Conservation (phyloP, 352 stramenopile species). For the Thalassiosira mediterranea region DNA sequence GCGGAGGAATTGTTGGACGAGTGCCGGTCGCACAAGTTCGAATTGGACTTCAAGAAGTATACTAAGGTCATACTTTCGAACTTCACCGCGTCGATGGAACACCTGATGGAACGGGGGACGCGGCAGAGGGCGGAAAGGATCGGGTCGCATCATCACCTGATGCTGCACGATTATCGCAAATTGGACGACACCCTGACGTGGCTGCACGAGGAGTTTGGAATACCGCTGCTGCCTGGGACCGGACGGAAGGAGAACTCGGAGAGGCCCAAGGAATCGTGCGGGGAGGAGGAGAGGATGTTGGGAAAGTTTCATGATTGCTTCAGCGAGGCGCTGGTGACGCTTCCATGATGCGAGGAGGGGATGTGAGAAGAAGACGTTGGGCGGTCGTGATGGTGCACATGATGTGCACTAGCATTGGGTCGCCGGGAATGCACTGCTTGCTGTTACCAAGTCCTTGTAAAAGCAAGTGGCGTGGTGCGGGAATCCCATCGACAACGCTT, state of each 20-base stretch:
- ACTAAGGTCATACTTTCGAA: slow-evolving; percentile 5
- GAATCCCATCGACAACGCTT: too few species aligned
- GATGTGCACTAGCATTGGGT: too few species aligned
- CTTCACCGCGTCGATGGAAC: slow-evolving; percentile 6
- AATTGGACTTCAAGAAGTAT: slow-evolving; percentile 26
- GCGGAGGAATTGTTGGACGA: slow-evolving; percentile 12
- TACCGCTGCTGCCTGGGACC: slow-evolving; percentile 11
- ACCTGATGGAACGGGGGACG: background rate
- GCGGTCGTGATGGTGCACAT: too few species aligned
- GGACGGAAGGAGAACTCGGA: slow-evolving; percentile 22
- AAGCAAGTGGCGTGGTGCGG: too few species aligned
- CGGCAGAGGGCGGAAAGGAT: background rate
- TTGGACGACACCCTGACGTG: slow-evolving; percentile 19
- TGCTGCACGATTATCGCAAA: slow-evolving; percentile 22
- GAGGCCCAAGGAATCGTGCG: background rate
- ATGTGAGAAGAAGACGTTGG: too few species aligned
- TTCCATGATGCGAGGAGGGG: too few species aligned
- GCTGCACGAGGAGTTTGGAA: slow-evolving; percentile 11
- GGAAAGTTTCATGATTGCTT: slow-evolving; percentile 35
- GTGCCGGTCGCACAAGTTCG: slow-evolving; percentile 19
- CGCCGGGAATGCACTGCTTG: too few species aligned
- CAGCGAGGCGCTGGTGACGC: too few species aligned
- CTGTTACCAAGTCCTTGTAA: too few species aligned
- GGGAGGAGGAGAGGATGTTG: slow-evolving; percentile 1
- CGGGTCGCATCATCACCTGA: slow-evolving; percentile 15